Evolutionary conservation across 2,329 filamentous ascomycete species (phyloP), one percentile per base, ranked within the genome.

Genomic region (Cryphonectria radicalis): DNA sequence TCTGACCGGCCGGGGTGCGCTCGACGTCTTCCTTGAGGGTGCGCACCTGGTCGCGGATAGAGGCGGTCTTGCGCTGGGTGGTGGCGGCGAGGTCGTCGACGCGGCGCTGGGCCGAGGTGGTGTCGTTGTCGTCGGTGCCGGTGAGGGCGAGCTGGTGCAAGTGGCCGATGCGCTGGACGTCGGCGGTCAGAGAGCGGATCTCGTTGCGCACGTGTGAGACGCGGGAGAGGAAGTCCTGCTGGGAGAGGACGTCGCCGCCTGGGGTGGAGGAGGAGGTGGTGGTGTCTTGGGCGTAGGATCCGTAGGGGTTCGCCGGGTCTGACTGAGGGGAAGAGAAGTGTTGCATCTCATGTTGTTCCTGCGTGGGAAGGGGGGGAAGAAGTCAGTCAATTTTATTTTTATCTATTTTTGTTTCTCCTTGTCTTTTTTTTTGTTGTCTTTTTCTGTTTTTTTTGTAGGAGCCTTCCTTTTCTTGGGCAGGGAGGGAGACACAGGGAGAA

Each of bases 41-140:
- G 81, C 92, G 93, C 84, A 95, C 92, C 82, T 93, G 90, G 78
- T 93, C 90, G 79, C 92, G 91, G 84, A 95, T 93, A 74, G 88
- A 85, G n/a, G 88, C 90, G 82, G 93, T 94, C 77, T 91, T 87
- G 74, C 90, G 83, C 79, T 93, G 91, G 6, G 92, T 94, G 76
- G 93, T 85, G 63, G 90, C 84, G 70, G 93, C 88, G 68, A 92
- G 85, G 76, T 87, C 84, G 80, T 95, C 90, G 35, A 93, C 86
- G 80, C 90, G 87, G 65, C 85, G 81, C 67, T 83, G 83, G 66
- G 87, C 85, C 53, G 77, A 79, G 25, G 32, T 40, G 19, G 59
- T 40, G 17, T 63, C 59, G 59, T 17, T 63, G 60, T 82, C 82
- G 79, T 93, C 91, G 70, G 90, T 86, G 73, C 90, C 90, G 74